Evolutionary conservation across 257 asterid species (phyloP).

Genomic region (Rauvolfia tetraphylla): DNA sequence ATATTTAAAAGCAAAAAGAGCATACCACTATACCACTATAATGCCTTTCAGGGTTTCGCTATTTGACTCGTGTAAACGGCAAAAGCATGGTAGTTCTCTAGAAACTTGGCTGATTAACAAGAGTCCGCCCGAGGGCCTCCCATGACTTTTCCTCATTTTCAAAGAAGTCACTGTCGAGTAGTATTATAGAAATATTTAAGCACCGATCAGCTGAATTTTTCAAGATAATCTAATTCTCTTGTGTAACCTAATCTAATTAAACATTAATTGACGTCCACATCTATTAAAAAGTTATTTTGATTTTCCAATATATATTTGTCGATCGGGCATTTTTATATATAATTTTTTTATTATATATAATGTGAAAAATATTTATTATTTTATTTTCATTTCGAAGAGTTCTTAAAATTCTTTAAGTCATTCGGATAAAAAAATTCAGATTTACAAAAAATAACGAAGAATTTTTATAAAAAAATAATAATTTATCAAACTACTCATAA

Average conservation of each 20-base stretch:
- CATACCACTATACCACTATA: neutral
- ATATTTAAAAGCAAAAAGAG: conserved; percentile 4
- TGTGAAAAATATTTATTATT: too few species aligned
- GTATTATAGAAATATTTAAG: neutral
- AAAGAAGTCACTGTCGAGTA: neutral
- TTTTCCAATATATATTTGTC: too few species aligned
- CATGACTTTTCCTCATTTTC: neutral
- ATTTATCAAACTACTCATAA: too few species aligned
- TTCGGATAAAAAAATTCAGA: too few species aligned
- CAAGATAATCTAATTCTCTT: neutral
- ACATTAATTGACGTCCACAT: neutral
- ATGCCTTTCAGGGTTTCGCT: neutral
- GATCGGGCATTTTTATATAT: too few species aligned
- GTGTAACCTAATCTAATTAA: neutral
- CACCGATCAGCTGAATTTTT: too few species aligned
- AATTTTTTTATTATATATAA: too few species aligned
- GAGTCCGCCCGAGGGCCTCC: neutral
- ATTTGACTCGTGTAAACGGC: neutral
- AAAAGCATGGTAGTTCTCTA: neutral
- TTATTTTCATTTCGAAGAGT: too few species aligned
- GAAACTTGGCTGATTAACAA: neutral
- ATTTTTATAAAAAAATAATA: too few species aligned
- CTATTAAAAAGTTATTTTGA: too few species aligned
- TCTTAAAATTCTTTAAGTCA: too few species aligned
- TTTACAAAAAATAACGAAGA: too few species aligned